These are phyloP conservation scores for Orbilia quercus DNA, from an alignment of 2,329 filamentous ascomycete genomes.

Conservation along the genomic window DNA sequence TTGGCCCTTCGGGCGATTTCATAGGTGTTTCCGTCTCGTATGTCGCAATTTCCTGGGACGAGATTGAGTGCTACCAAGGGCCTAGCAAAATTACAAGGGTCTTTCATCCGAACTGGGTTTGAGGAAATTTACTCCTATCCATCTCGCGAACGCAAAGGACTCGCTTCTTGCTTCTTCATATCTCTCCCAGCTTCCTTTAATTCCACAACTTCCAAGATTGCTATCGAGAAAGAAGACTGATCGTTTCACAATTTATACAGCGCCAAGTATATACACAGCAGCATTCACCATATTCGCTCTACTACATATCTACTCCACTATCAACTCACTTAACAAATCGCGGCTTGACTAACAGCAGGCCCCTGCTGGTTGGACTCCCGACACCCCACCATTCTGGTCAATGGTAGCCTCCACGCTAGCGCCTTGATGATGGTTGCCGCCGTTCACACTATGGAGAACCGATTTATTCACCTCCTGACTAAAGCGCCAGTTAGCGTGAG, in stretches of 20 bases:
- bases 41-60: slow-evolving; percentile 26
- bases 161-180: no score
- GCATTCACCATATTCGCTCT: no score
- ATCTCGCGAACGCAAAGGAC: neutral
- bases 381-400: slow-evolving; percentile 24
- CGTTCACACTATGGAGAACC: slow-evolving; percentile 17
- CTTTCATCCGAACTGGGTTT: neutral
- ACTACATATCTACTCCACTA: no score
- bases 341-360: slow-evolving; percentile 34
- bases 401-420: slow-evolving; percentile 39
- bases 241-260: no score
- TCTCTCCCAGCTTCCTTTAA: no score
- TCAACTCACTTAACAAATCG: no score
- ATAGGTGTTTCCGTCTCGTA: neutral
- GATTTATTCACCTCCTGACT: slow-evolving; percentile 47
- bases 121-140: neutral
- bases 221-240: no score
- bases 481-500: slow-evolving; percentile 10
- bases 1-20: no score
- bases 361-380: slow-evolving; percentile 21
- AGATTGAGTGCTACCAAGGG: slow-evolving; percentile 9
- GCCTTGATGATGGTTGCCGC: slow-evolving; percentile 54
- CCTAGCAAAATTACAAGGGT: neutral
- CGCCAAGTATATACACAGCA: no score
- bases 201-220: no score